These are phyloP conservation scores for Saxophila tyrrhenica DNA, from an alignment of 495 filamentous ascomycete genomes.

Conservation along the genomic window DNA sequence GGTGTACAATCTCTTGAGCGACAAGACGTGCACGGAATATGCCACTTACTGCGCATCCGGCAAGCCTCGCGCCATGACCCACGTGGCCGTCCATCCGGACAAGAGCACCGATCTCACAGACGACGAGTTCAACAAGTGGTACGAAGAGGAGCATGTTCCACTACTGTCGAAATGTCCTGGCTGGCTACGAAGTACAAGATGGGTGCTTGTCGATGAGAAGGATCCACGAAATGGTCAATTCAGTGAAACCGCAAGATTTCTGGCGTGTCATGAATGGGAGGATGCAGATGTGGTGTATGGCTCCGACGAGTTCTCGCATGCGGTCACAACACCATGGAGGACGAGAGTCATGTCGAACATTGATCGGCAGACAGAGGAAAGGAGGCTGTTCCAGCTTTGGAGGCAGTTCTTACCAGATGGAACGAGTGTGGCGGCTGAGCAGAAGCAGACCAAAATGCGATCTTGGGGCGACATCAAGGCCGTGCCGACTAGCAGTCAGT, in stretches of 20 bases:
- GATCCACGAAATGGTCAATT: not conserved
- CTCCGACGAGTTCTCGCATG: not conserved
- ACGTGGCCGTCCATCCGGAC: not conserved
- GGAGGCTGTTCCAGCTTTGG: not conserved
- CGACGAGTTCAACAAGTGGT: not conserved
- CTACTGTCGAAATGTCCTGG: not conserved
- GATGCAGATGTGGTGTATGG: not conserved
- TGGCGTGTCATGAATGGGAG: not conserved
- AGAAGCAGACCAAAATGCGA: too few relatives aligned
- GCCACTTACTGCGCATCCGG: not conserved
- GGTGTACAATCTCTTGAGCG: not conserved
- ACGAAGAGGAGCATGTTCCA: not conserved
- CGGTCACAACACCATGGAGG: not conserved
- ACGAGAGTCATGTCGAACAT: not conserved
- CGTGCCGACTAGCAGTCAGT: too few relatives aligned
- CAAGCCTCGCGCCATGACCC: not conserved
- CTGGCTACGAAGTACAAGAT: not conserved
- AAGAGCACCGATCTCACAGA: not conserved
- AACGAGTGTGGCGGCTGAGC: too few relatives aligned
- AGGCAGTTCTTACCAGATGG: not conserved
- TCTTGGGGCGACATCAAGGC: too few relatives aligned
- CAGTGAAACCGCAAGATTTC: not conserved
- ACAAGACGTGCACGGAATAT: not conserved
- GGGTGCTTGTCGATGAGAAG: not conserved
- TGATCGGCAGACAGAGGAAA: not conserved